Evolutionary conservation across 768 basidiomycete genomes (phyloP).

Genomic region (Gelatoporia subvermispora): DNA sequence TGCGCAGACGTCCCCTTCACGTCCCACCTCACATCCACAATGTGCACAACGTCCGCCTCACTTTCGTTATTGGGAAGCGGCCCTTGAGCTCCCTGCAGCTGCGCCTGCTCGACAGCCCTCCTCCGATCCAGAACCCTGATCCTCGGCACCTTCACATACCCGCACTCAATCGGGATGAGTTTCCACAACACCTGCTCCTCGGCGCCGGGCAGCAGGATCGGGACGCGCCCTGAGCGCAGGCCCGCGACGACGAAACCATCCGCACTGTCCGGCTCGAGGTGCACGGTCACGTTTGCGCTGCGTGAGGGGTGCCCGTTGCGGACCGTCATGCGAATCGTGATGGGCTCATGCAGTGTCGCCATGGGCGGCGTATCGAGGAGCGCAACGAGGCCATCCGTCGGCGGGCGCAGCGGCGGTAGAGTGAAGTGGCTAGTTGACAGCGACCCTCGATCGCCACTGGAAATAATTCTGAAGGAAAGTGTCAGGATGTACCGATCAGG

Average conservation of each 20-base stretch:
- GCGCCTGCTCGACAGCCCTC: constrained; percentile 25
- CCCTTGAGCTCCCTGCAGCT: constrained; percentile 12
- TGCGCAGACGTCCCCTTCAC: neutral
- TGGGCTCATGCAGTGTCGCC: constrained; percentile 59
- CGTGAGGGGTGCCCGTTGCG: constrained; percentile 62
- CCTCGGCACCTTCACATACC: constrained; percentile 54
- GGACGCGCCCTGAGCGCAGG: constrained; percentile 57
- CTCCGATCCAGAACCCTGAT: constrained; percentile 57
- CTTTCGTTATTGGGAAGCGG: constrained; percentile 24
- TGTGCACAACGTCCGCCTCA: constrained; percentile 44
- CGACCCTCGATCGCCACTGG: constrained; percentile 39
- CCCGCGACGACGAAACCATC: constrained; percentile 85
- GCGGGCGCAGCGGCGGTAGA: constrained; percentile 61
- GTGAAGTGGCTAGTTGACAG: constrained; percentile 44
- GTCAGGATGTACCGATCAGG: constrained; percentile 3
- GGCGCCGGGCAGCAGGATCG: constrained; percentile 67
- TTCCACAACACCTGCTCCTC: constrained; percentile 67
- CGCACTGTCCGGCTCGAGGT: constrained; percentile 59
- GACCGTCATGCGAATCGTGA: constrained; percentile 50
- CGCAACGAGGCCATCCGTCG: constrained; percentile 59
- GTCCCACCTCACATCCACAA: constrained; percentile 43
- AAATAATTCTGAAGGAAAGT: constrained; percentile 36
- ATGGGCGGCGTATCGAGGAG: constrained; percentile 57
- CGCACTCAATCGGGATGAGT: constrained; percentile 71
- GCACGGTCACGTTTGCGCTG: constrained; percentile 65